Conservation (phyloP, 345 rosid species). For the Xanthoceras sorbifolium region DNA sequence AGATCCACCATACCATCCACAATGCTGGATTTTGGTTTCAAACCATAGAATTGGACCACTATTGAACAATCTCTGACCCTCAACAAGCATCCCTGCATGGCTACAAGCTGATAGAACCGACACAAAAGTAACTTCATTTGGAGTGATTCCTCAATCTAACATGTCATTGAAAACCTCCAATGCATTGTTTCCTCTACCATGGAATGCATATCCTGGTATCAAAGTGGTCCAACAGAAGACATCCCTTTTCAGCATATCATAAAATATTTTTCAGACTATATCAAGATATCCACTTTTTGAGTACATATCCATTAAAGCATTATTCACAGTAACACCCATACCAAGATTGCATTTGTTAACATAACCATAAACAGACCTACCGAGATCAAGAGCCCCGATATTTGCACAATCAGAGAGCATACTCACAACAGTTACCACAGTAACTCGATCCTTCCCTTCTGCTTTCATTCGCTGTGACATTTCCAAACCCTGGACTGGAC, state of each 20-base stretch:
- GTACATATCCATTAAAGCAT: constrained; percentile 45
- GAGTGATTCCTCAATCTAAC: constrained; percentile 28
- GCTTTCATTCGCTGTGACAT: constrained; percentile 25
- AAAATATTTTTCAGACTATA: constrained; percentile 21
- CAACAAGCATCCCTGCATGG: constrained; percentile 34
- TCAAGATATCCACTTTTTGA: constrained; percentile 35
- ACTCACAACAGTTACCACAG: constrained; percentile 29
- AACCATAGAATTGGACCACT: constrained; percentile 29
- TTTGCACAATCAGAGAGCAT: constrained; percentile 39
- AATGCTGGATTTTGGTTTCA: constrained; percentile 38
- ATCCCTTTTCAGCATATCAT: constrained; percentile 28
- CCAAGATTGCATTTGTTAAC: constrained; percentile 21
- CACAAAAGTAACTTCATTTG: constrained; percentile 33
- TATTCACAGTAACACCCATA: constrained; percentile 24
- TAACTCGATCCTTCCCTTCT: constrained; percentile 17
- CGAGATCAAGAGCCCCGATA: constrained; percentile 29
- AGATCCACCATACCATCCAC: constrained; percentile 42
- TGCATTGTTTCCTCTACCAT: constrained; percentile 35
- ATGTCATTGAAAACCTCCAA: constrained; percentile 28
- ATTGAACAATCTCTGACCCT: constrained; percentile 30
- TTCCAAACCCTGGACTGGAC: constrained; percentile 20
- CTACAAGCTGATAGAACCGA: constrained; percentile 35
- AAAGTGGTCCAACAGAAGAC: constrained; percentile 40
- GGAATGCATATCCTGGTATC: constrained; percentile 31
- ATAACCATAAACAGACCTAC: constrained; percentile 31